Evolutionary conservation across 768 basidiomycete species (phyloP), one percentile per base, ranked within the genome.

Genomic region (Panellus pusillus): DNA sequence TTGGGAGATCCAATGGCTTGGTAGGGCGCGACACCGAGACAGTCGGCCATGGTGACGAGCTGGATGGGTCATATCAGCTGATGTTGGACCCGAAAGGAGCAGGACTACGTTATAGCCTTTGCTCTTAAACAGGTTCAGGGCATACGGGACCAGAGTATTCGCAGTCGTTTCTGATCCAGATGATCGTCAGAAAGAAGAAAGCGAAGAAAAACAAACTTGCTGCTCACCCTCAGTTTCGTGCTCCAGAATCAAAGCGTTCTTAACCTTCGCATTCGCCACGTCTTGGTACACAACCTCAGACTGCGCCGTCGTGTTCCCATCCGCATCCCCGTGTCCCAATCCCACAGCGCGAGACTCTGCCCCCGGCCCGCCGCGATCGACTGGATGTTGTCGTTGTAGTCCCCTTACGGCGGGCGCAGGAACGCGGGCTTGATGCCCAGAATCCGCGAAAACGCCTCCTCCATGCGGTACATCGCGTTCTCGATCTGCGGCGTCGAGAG

Each of bases 351-450:
- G n/a, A n/a, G n/a, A n/a, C 60, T 52, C 49, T 73, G 70, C 1
- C 68, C 70, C 9, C 68, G 70, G 13, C 19, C 41, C 8, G 60
- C 63, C 8, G 76, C 65, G 12, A 71, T 71, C 12, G 68, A 52
- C 2, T 61, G 63, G 17, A 78, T 74, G 18, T 68, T 54, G 47
- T 71, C 59, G 50, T 78, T 77, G 66, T 72, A 74, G 41, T 67
- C 65, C 1, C 78, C 78, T 54, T 68, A 79, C 13, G 78, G 72
- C 68, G 60, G 74, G 27, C 74, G 70, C 69, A 73, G 70, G 58
- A 72, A 71, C 6, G 74, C 74, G n/a, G 72, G 71, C 17, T 61
- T 55, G 27, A 40, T 6, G 72, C 55, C 1, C 72, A 74, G 63
- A 62, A 72, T 75, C 19, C 31, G 41, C 19, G 47, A 54, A 19